A percentile compares a stretch with the other conserved stretches of the same genome.
These are phyloP conservation scores for Rubia yunnanensis DNA, from an alignment of 257 asterid species.

Conservation along the genomic window DNA sequence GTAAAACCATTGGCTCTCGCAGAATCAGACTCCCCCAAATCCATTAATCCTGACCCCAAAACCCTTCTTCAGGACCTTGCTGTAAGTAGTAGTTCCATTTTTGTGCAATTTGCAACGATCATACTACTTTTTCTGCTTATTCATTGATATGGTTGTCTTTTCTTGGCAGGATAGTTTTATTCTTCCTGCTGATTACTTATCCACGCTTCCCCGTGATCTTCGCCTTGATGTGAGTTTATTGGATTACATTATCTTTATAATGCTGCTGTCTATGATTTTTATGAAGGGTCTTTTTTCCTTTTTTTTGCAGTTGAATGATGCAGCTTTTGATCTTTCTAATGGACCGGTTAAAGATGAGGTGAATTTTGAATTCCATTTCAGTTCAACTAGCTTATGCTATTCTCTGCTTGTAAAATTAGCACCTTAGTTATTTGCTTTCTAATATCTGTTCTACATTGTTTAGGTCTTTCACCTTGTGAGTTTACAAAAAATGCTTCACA, in stretches of 20 bases:
- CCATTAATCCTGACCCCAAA: slow-evolving; percentile 49
- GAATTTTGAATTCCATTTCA: slow-evolving; percentile 1
- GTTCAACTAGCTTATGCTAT: background rate
- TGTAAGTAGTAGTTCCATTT: slow-evolving; percentile 34
- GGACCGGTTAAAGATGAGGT: slow-evolving; percentile 86
- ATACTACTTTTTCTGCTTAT: background rate
- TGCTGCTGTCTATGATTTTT: background rate
- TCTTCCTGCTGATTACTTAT: slow-evolving; percentile 72
- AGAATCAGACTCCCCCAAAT: slow-evolving; percentile 62
- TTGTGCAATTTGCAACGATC: background rate
- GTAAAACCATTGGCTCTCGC: slow-evolving; percentile 45
- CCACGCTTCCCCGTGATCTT: slow-evolving; percentile 79
- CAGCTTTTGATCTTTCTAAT: slow-evolving; percentile 95
- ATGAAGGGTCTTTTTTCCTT: background rate
- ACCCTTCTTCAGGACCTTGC: slow-evolving; percentile 61
- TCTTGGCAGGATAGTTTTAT: slow-evolving; percentile 58
- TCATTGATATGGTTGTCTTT: background rate
- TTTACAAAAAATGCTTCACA: background rate
- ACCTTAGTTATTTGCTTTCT: background rate
- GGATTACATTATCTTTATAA: background rate
- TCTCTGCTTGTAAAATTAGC: background rate
- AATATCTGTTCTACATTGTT: background rate
- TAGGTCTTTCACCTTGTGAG: background rate
- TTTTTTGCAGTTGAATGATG: slow-evolving; percentile 78
- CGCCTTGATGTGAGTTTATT: slow-evolving; percentile 72